Percentiles rank a stretch among this genome's conserved stretches.
phyloP scores from a whole-genome alignment of 179 eudicot species.

The Carnegiea gigantea region DNA sequence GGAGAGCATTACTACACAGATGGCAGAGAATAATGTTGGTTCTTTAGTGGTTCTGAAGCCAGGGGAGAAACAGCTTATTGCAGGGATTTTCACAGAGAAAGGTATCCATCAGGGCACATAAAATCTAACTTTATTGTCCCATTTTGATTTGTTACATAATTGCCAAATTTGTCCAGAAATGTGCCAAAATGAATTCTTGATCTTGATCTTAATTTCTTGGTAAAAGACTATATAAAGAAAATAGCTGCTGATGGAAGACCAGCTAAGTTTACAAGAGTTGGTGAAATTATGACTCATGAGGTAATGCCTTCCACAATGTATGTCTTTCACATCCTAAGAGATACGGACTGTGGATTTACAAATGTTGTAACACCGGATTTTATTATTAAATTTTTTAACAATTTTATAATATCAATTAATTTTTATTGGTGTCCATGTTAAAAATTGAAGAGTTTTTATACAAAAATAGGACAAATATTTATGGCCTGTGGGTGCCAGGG shows the following conservation, averaged over 20 bases:
- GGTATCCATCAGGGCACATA: constrained; percentile 34
- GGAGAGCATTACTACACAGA: constrained; percentile 39
- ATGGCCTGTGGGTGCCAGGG: too few species aligned
- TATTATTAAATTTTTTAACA: too few species aligned
- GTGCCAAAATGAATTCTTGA: too few species aligned
- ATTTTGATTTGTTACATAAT: not conserved
- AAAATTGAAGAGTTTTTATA: too few species aligned
- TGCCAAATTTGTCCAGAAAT: too few species aligned
- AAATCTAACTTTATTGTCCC: not conserved
- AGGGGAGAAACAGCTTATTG: constrained; percentile 61
- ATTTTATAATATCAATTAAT: too few species aligned
- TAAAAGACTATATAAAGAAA: constrained; percentile 61
- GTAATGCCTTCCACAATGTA: constrained; percentile 27
- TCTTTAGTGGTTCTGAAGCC: constrained; percentile 47
- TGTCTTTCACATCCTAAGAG: too few species aligned
- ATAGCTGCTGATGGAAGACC: constrained; percentile 59
- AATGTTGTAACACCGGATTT: too few species aligned
- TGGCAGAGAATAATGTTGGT: constrained; percentile 37
- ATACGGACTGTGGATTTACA: too few species aligned
- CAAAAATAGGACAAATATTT: too few species aligned
- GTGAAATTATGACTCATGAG: constrained; percentile 79
- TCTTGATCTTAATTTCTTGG: not conserved
- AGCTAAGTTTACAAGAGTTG: constrained; percentile 61
- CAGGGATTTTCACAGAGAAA: constrained; percentile 85
- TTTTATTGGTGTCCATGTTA: too few species aligned